A percentile compares a stretch with the other conserved stretches of the same genome.
Conservation (phyloP, 345 rosid genomes). For the Rhodamnia argentea region DNA sequence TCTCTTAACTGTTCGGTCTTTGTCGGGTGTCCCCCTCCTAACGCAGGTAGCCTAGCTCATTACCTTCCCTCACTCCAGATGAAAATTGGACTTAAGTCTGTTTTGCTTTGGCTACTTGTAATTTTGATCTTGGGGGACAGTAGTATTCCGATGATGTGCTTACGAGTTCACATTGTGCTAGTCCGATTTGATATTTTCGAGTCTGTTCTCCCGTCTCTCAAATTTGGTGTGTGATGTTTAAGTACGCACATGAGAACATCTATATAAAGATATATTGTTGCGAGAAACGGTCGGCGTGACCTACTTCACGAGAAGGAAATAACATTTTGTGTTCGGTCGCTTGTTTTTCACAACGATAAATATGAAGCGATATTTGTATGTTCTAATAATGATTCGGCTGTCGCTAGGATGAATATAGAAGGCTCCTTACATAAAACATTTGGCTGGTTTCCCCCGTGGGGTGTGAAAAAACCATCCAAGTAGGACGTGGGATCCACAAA, state of each 20-base stretch:
- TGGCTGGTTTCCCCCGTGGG: background rate
- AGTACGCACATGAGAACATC: background rate
- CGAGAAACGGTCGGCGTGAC: background rate
- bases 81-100: background rate
- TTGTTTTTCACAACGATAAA: background rate
- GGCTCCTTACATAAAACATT: background rate
- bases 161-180: background rate
- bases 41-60: background rate
- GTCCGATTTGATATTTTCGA: background rate
- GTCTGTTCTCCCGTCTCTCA: background rate
- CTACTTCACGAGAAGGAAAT: background rate
- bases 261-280: background rate
- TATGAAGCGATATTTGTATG: background rate
- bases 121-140: background rate
- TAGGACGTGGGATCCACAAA: background rate
- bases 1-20: background rate
- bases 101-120: background rate
- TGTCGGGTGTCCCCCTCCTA: background rate
- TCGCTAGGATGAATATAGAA: background rate
- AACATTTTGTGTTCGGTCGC: background rate
- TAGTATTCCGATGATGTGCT: background rate
- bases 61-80: background rate
- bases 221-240: background rate
- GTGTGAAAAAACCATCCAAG: background rate
- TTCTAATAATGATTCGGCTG: background rate